These are phyloP conservation scores for Solanum appendiculatum DNA, from an alignment of 257 asterid genomes.

Conservation along the genomic window DNA sequence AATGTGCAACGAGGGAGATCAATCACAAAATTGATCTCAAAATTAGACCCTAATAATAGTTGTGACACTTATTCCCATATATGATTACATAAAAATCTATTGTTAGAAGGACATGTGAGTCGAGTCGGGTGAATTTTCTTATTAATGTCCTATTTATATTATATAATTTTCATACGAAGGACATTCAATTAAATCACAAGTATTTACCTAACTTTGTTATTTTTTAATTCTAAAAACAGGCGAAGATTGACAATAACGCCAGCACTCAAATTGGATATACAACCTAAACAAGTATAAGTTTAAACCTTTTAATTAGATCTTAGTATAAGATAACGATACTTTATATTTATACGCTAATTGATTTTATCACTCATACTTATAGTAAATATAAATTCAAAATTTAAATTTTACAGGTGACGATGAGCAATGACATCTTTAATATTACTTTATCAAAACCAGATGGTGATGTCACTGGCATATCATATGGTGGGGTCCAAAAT, in stretches of 20 bases:
- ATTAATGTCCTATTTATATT: too few species aligned
- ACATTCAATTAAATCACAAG: neutral
- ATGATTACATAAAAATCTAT: neutral
- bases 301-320: neutral
- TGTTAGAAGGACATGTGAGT: neutral
- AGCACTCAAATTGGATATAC: neutral
- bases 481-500: slow-evolving; percentile 40
- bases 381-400: neutral
- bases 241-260: neutral
- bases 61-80: neutral
- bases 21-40: neutral
- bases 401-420: slow-evolving; percentile 16
- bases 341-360: neutral
- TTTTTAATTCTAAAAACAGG: neutral
- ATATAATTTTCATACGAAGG: too few species aligned
- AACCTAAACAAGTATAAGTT: neutral
- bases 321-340: too few species aligned
- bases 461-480: slow-evolving; percentile 25
- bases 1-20: neutral
- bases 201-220: neutral
- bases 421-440: slow-evolving; percentile 35
- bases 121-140: neutral
- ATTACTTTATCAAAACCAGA: slow-evolving; percentile 30
- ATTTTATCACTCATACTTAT: neutral
- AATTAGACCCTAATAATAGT: neutral